Evolutionary conservation across 179 eudicot genomes (phyloP), one percentile per base, ranked within the genome.

Genomic region (Nepenthes alata): DNA sequence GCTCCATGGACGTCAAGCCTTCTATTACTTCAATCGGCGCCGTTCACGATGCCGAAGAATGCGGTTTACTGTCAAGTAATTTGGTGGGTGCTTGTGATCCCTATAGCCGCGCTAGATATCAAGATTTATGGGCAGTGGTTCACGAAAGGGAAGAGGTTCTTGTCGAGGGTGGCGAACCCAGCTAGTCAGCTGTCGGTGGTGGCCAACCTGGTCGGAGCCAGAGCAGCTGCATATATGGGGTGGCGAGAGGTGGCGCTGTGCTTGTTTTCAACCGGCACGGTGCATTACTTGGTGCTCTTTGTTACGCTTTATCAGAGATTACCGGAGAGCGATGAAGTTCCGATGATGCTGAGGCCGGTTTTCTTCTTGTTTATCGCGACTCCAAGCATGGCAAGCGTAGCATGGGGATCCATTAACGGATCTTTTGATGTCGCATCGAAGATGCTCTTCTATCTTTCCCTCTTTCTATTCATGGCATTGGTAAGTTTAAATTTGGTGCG

Each of bases 251-350:
- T 72, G 2, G 82, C 73, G 1, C 50, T 85, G 57, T 74, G 67
- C 47, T 64, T 85, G 62, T 85, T 83, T 36, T 73, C 86, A 4
- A 13, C 83, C 6, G 85, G 91, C 38, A 72, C 83, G 82, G 72
- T 62, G 4, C 91, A 85, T 60, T 85, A 85, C 59, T 69, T 83
- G 67, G 88, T 85, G 35, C 57, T 85, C 35, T 85, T 85, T 65
- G 86, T 81, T n/a, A 81, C 86, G 0, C 71, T 81, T 36, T 81
- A 81, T 38, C 86, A 81, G 41, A 78, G 86, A 50, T 65, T 72
- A 15, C 80, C 81, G 5, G 73, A 75, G 8, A 72, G 63, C 35
- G 57, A 74, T 37, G 72, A 70, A 0, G 60, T 78, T 37, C 73
- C 83, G 8, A 38, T 39, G 16, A 70, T 41, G 69, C 49, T 79